Evolutionary conservation across 129 eudicot species (phyloP).

Genomic region (Ambrosia trifida): DNA sequence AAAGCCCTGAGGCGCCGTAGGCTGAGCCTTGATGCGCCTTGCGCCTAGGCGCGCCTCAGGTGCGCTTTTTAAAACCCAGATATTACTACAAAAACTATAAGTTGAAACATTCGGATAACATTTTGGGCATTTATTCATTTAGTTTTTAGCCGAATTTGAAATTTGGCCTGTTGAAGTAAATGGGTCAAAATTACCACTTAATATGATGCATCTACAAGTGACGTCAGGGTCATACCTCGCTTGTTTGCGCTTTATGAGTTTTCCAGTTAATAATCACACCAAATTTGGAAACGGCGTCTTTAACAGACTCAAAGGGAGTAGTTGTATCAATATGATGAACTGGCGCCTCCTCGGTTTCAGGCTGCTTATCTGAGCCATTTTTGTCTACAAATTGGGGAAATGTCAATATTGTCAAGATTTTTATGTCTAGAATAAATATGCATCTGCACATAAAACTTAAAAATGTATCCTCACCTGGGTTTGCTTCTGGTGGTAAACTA

Average conservation of each 20-base stretch:
- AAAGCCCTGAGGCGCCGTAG: too few relatives aligned
- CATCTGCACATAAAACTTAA: constrained; percentile 29
- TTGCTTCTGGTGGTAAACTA: constrained; percentile 5
- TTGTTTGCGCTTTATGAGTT: constrained; percentile 72
- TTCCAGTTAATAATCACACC: constrained; percentile 93
- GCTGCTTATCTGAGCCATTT: constrained; percentile 18
- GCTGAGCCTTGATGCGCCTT: too few relatives aligned
- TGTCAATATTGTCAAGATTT: constrained; percentile 15
- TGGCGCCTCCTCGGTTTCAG: constrained; percentile 23
- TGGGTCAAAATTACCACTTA: too few relatives aligned
- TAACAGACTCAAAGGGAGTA: constrained; percentile 80
- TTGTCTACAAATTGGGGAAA: constrained; percentile 20
- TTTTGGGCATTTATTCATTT: too few relatives aligned
- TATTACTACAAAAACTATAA: too few relatives aligned
- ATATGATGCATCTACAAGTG: neutral
- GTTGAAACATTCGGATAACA: too few relatives aligned
- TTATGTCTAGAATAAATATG: constrained; percentile 28
- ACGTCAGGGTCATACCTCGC: constrained; percentile 49
- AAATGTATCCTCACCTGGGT: constrained; percentile 22
- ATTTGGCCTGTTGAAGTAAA: too few relatives aligned
- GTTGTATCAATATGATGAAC: constrained; percentile 60
- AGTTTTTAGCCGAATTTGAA: too few relatives aligned
- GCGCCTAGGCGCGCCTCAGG: too few relatives aligned
- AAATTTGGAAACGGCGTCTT: constrained; percentile 79
- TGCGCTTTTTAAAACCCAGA: too few relatives aligned